A percentile compares a stretch with the other conserved stretches of the same genome.
Evolutionary conservation across 257 asterid genomes (phyloP).

Genomic region (Dorcoceras hygrometricum): DNA sequence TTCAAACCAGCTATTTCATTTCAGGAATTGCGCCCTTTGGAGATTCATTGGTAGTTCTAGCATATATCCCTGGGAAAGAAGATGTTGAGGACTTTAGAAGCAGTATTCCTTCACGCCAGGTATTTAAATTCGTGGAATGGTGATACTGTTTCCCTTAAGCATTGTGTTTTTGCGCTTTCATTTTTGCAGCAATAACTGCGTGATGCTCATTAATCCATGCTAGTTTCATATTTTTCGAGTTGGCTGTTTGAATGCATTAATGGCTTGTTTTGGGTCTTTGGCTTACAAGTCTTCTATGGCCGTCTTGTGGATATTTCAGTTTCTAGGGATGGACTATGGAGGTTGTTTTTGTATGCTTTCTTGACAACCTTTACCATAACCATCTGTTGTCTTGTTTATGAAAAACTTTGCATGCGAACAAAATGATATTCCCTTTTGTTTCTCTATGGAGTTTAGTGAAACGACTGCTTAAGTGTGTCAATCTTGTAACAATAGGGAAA

Average conservation of each 20-base stretch:
- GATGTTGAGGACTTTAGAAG: conserved; percentile 83
- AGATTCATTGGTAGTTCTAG: conserved; percentile 90
- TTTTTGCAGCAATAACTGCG: neutral
- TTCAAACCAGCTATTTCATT: conserved; percentile 89
- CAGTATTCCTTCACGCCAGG: conserved; percentile 87
- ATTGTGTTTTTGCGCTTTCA: neutral
- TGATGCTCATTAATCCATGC: conserved; percentile 14
- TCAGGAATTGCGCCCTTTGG: conserved; percentile 99
- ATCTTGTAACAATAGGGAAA: conserved; percentile 61
- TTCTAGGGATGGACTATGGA: conserved; percentile 4
- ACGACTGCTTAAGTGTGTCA: conserved; percentile 22
- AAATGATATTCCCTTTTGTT: conserved; percentile 9
- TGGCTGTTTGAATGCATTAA: conserved; percentile 12
- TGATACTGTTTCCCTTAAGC: neutral
- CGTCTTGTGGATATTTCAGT: conserved; percentile 8
- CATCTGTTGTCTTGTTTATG: neutral
- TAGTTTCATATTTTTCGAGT: conserved; percentile 2
- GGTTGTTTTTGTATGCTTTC: conserved; percentile 11
- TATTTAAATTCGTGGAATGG: conserved; percentile 28
- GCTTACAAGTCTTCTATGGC: conserved; percentile 15
- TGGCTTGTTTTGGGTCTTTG: conserved; percentile 11
- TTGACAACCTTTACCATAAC: conserved; percentile 5
- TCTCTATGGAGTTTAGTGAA: conserved; percentile 18
- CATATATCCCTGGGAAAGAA: conserved; percentile 83
- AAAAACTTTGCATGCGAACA: conserved; percentile 2